Evolutionary conservation across 768 basidiomycete species (phyloP).

Genomic region (Russula sp.): DNA sequence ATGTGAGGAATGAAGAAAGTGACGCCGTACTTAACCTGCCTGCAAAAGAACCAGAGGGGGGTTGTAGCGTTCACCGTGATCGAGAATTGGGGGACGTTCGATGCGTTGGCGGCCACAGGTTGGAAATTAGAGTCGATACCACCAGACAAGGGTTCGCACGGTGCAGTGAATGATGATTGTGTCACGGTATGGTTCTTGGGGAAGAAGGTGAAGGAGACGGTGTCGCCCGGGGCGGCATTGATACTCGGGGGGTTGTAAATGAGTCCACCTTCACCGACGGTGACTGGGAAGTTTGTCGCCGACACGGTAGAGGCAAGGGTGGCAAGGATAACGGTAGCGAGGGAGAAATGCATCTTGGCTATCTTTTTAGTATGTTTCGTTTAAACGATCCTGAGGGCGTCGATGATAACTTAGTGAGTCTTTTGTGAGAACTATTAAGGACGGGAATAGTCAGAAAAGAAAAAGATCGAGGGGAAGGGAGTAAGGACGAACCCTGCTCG

Average conservation of each 20-base stretch:
- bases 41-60: conserved; percentile 39
- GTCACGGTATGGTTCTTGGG: conserved; percentile 37
- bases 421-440: conserved; percentile 29
- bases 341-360: conserved; percentile 26
- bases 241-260: conserved; percentile 24
- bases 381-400: neutral
- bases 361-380: conserved; percentile 16
- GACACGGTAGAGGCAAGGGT: conserved; percentile 20
- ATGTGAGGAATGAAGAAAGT: conserved; percentile 17
- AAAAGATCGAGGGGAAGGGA: neutral
- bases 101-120: conserved; percentile 27
- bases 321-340: conserved; percentile 19
- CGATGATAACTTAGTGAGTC: conserved; percentile 6
- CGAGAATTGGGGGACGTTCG: conserved; percentile 13
- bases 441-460: neutral
- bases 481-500: conserved; percentile 47
- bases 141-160: conserved; percentile 33
- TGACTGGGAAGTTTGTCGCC: conserved; percentile 13
- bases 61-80: conserved; percentile 31
- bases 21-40: conserved; percentile 32
- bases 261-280: conserved; percentile 25
- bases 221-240: conserved; percentile 32
- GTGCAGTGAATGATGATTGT: conserved; percentile 38
- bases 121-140: conserved; percentile 37
- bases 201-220: conserved; percentile 27